Conservation (phyloP, 805 yeast genomes). For the Myxozyma kluyveri region DNA sequence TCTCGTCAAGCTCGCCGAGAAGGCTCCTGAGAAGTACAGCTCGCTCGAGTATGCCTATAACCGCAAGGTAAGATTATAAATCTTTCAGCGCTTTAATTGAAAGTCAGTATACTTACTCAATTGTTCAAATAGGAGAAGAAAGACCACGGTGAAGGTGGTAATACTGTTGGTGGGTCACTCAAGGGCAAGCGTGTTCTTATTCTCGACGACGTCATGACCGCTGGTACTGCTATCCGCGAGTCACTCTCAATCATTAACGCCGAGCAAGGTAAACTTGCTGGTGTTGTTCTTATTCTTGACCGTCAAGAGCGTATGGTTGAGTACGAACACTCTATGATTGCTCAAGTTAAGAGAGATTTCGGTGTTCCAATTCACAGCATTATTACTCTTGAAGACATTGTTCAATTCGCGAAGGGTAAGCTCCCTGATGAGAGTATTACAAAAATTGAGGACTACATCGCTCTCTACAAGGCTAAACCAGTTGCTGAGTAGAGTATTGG, state of each 20-base stretch:
- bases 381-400: conserved; percentile 71
- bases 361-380: conserved; percentile 82
- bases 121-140: conserved; percentile 58
- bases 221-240: conserved; percentile 96
- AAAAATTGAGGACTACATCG: conserved; percentile 26
- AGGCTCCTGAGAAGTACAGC: conserved; percentile 66
- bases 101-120: too few relatives aligned
- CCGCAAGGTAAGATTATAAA: conserved; percentile 54
- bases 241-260: conserved; percentile 74
- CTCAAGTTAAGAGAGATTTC: conserved; percentile 67
- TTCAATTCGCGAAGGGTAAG: conserved; percentile 42
- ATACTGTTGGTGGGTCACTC: conserved; percentile 80
- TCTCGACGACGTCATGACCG: conserved; percentile 97
- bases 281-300: conserved; percentile 87
- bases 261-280: conserved; percentile 73
- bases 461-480: conserved; percentile 21
- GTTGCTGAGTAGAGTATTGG: conserved; percentile 14
- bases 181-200: conserved; percentile 72
- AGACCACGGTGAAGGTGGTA: conserved; percentile 98
- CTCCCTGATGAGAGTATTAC: conserved; percentile 20
- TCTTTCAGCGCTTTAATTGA: neutral
- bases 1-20: conserved; percentile 85
- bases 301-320: conserved; percentile 83
- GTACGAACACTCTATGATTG: conserved; percentile 73
- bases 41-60: conserved; percentile 86